Evolutionary conservation across 441 rosid genomes (phyloP).

Genomic region (Eutrema salsugineum): DNA sequence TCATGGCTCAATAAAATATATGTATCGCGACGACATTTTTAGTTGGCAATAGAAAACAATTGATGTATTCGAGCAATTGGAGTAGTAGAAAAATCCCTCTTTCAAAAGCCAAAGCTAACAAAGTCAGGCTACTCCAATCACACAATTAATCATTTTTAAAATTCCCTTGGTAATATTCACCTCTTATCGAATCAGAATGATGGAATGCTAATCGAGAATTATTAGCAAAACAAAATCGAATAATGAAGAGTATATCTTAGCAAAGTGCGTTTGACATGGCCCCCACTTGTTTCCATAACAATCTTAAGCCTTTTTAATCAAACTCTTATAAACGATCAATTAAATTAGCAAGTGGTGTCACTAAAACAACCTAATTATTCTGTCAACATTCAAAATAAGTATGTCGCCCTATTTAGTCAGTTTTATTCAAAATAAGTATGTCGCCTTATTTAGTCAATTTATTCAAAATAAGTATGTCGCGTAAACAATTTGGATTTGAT

Average conservation of each 20-base stretch:
- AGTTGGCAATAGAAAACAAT: slow-evolving; percentile 18
- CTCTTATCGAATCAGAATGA: slow-evolving; percentile 15
- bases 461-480: too few species aligned
- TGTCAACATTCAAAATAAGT: slow-evolving; percentile 13
- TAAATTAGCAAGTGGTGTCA: slow-evolving; percentile 24
- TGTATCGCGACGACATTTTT: not conserved
- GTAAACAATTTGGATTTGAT: slow-evolving; percentile 16
- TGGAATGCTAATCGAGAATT: not conserved
- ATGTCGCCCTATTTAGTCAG: slow-evolving; percentile 5
- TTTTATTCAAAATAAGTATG: slow-evolving; percentile 12
- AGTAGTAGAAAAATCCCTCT: not conserved
- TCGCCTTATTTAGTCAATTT: slow-evolving; percentile 1
- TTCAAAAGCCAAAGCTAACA: not conserved
- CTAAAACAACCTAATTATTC: slow-evolving; percentile 13
- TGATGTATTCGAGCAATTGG: not conserved
- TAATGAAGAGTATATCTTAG: slow-evolving; percentile 15
- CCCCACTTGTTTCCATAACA: slow-evolving; percentile 19
- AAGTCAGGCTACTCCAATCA: slow-evolving; percentile 15
- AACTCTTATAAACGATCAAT: slow-evolving; percentile 4
- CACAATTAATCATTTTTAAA: slow-evolving; percentile 4
- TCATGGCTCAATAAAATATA: not conserved
- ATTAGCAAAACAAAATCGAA: slow-evolving; percentile 21
- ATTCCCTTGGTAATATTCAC: slow-evolving; percentile 12
- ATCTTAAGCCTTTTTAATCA: slow-evolving; percentile 1
- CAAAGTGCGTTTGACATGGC: slow-evolving; percentile 16